Evolutionary conservation across 768 basidiomycete species (phyloP).

Genomic region (Boletus vermiculosoides): DNA sequence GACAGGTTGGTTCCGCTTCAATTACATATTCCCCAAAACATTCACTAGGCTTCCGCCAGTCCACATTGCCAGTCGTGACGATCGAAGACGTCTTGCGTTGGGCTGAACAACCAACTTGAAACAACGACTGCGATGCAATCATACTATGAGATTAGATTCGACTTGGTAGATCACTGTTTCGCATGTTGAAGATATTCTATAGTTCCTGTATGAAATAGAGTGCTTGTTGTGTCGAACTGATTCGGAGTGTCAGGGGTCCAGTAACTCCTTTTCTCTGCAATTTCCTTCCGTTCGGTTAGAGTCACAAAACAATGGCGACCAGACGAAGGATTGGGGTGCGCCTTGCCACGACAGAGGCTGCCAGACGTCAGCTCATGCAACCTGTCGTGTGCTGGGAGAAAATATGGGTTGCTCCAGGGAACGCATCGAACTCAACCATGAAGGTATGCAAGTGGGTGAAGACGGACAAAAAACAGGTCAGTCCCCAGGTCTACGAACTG

Average conservation of each 20-base stretch:
- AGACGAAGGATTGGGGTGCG: conserved; percentile 76
- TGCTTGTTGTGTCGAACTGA: neutral
- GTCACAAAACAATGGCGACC: conserved; percentile 53
- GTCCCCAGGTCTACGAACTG: conserved; percentile 16
- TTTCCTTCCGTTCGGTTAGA: neutral
- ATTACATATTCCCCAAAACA: neutral
- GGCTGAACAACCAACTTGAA: conserved; percentile 49
- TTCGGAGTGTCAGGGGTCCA: conserved; percentile 22
- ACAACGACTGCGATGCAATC: neutral
- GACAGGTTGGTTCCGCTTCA: conserved; percentile 16
- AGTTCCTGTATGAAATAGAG: neutral
- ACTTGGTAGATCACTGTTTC: neutral
- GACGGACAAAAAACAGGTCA: conserved; percentile 74
- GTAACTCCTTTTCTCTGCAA: neutral
- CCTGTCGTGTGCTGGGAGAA: conserved; percentile 89
- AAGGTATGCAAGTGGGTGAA: conserved; percentile 78
- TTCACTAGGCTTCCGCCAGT: conserved; percentile 8
- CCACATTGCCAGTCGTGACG: conserved; percentile 11
- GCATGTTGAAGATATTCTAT: neutral
- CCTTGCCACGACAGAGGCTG: conserved; percentile 74
- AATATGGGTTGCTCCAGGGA: conserved; percentile 62
- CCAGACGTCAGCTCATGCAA: conserved; percentile 82
- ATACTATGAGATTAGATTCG: neutral
- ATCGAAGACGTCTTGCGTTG: conserved; percentile 50
- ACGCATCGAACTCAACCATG: conserved; percentile 53